These are phyloP conservation scores for Cardamine occulta DNA, from an alignment of 345 rosid genomes.

Conservation along the genomic window DNA sequence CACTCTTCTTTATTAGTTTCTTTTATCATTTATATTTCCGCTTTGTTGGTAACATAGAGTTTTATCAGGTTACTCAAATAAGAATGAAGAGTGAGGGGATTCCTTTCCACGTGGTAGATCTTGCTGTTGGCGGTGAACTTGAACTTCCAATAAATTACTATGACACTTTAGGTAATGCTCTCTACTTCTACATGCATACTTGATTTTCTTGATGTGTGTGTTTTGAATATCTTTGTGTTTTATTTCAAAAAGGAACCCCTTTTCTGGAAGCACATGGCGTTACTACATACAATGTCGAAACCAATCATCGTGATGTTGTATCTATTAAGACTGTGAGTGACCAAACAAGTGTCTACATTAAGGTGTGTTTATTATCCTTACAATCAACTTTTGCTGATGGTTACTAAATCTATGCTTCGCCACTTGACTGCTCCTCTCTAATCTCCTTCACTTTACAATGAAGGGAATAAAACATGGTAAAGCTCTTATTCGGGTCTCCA, in stretches of 20 bases:
- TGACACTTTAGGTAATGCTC: conserved; percentile 67
- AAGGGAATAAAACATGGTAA: conserved; percentile 74
- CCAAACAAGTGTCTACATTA: conserved; percentile 56
- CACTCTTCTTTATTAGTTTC: background rate
- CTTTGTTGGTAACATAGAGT: conserved; percentile 28
- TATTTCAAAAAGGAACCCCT: conserved; percentile 61
- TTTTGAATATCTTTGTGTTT: conserved; percentile 27
- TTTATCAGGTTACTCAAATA: conserved; percentile 80
- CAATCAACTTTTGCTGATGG: background rate
- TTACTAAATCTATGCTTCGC: background rate
- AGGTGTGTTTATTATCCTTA: conserved; percentile 55
- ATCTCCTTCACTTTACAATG: conserved; percentile 37
- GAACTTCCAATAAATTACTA: conserved; percentile 69
- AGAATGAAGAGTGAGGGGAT: conserved; percentile 59
- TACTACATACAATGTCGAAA: conserved; percentile 56
- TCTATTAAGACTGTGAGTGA: conserved; percentile 49
- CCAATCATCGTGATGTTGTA: conserved; percentile 74
- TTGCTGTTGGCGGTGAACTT: conserved; percentile 77
- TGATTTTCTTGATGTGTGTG: conserved; percentile 22
- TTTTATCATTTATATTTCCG: conserved; percentile 9
- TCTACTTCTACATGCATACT: conserved; percentile 13
- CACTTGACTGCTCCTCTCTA: conserved; percentile 14
- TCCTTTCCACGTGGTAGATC: conserved; percentile 55
- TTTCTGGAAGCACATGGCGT: conserved; percentile 77
- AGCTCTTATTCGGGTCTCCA: conserved; percentile 76